These are phyloP conservation scores for Cadophora luteo-olivacea DNA, from an alignment of 2,329 filamentous ascomycete genomes.

Conservation along the genomic window DNA sequence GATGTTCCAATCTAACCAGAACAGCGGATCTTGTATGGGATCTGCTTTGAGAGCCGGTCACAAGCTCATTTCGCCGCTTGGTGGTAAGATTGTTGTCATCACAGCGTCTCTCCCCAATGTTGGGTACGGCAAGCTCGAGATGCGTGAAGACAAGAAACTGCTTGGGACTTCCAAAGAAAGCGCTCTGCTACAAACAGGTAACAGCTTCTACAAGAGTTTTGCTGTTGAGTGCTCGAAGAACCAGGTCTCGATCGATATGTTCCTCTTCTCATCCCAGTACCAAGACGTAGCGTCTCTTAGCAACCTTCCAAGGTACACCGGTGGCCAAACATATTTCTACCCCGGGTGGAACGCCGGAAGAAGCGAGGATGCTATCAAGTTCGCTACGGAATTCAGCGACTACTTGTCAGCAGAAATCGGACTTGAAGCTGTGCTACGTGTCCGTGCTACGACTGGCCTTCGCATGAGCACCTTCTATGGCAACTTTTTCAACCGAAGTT, in stretches of 20 bases:
- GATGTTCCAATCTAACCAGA: conserved; percentile 97
- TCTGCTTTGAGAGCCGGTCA: conserved; percentile 91
- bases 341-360: conserved; percentile 94
- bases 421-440: conserved; percentile 91
- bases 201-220: conserved; percentile 98
- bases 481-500: conserved; percentile 99
- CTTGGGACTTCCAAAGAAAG: conserved; percentile 94
- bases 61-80: conserved; percentile 92
- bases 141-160: conserved; percentile 95
- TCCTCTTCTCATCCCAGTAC: conserved; percentile 93
- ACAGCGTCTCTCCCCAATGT: conserved; percentile 90
- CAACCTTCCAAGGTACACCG: conserved; percentile 94
- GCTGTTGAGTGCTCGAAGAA: conserved; percentile 99
- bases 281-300: conserved; percentile 97
- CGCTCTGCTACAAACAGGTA: conserved; percentile 84
- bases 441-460: conserved; percentile 91
- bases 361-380: conserved; percentile 95
- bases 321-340: conserved; percentile 98
- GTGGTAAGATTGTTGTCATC: conserved; percentile 92
- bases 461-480: conserved; percentile 99
- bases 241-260: conserved; percentile 98
- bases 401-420: conserved; percentile 97
- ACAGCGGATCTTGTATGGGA: conserved; percentile 90
- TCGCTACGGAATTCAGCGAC: conserved; percentile 95
- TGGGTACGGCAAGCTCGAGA: conserved; percentile 87